Evolutionary conservation across 805 yeast species (phyloP), one percentile per base, ranked within the genome.

Genomic region (Hermanozyma aechmeae): DNA sequence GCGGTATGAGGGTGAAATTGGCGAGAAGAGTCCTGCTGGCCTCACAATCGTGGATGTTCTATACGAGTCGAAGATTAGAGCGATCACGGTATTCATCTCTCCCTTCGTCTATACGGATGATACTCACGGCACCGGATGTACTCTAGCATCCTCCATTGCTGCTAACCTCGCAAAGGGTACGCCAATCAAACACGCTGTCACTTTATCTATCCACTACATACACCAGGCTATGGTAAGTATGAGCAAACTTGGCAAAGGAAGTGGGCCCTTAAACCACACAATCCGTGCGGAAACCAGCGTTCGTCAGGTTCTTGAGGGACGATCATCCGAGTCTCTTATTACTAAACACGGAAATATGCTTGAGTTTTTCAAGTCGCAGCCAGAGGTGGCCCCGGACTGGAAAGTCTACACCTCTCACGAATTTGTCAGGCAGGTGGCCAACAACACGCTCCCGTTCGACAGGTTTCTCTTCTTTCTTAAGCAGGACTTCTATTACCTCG

Each of bases 121-220:
- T 44, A 74, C 83, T 1, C 96, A 86, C 50, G 96, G 96, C 9
- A 83, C 95, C 3, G 96, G 96, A 1, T 86, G 96, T 53, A 81
- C 95, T 0, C 60, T 86, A 28, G 75, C 93, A 0, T 76, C 94
- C 1, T 68, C 94, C 0, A 78, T 86, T 37, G 77, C 92, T 0
- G 75, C 92, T 2, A 73, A 80, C 40, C 41, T 84, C 15, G 87
- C 94, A 3, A 61, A 61, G 20, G 78, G 77, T 0, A 39, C 46
- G 20, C 19, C 58, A 0, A 43, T 82, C 6, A 38, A 42, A 3
- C 62, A 61, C 3, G 61, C 94, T 0, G 68, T 81, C 6, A 61
- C 62, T 6, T 55, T 65, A 13, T 73, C 79, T 0, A 68, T 83
- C 27, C 68, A 68, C 37, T 86, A 72, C 45, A 76, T 84, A 10